phyloP scores from a whole-genome alignment of 1,284 basidiomycete species.

The Apiotrichum siamense region DNA sequence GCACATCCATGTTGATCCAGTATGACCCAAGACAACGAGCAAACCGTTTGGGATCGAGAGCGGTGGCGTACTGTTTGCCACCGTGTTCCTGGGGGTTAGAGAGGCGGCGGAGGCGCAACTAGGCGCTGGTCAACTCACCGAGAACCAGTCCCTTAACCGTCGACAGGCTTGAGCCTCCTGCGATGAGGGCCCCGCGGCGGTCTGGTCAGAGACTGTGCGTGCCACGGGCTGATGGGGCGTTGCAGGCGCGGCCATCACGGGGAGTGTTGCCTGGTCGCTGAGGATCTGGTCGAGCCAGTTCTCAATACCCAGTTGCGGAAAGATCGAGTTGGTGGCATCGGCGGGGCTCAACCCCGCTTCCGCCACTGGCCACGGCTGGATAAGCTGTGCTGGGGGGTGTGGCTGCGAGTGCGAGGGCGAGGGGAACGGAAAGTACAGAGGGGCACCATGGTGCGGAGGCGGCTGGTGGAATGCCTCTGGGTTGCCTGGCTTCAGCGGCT shows the following conservation, averaged over 20 bases:
- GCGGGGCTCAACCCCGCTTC: not conserved
- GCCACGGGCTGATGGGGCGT: not conserved
- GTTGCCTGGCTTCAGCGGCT: not conserved
- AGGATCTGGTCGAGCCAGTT: constrained; percentile 12
- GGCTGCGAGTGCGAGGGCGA: not conserved
- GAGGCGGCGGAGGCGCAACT: too few relatives aligned
- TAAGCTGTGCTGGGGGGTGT: not conserved
- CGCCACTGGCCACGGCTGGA: not conserved
- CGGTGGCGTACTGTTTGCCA: not conserved
- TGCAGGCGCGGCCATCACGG: not conserved
- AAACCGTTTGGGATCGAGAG: not conserved
- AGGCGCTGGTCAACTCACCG: not conserved
- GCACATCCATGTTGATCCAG: constrained; percentile 1
- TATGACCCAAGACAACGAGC: not conserved
- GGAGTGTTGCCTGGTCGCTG: constrained; percentile 1
- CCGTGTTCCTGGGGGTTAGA: not conserved
- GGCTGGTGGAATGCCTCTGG: not conserved
- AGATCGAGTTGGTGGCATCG: not conserved
- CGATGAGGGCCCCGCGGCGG: not conserved
- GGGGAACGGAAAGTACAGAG: not conserved
- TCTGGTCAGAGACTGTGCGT: not conserved
- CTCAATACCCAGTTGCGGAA: constrained; percentile 5
- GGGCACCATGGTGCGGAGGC: not conserved
- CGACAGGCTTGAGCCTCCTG: not conserved
- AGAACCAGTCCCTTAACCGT: not conserved